Evolutionary conservation across 2,329 filamentous ascomycete genomes (phyloP), one percentile per base, ranked within the genome.

Genomic region (Teratosphaeria zuluensis): DNA sequence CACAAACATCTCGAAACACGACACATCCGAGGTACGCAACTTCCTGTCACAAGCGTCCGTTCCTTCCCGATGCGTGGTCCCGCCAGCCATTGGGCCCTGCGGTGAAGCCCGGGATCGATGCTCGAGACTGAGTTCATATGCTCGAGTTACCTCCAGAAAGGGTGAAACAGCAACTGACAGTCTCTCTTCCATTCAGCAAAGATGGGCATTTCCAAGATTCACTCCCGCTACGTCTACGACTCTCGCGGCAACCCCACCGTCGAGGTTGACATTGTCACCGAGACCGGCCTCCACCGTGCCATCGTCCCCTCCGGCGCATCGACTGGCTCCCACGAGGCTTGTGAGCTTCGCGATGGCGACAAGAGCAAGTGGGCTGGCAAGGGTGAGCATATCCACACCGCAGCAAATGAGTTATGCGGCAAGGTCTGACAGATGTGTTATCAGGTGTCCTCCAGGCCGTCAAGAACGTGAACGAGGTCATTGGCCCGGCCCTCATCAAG

Each of bases 171-270:
- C 42, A 19, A 48, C 16, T 48, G n/a, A 48, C 42, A 48, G n/a
- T 21, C n/a, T 30, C 6, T 5, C 19, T 6, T 21, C 7, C 42
- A 48, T 5, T 8, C 9, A 61, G 58, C 60, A 78, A 92, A 75
- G 68, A 99, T 99, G 94, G 81, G 89, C 67, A 80, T 80, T 73
- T 74, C 74, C 68, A 80, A 80, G 75, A 80, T 80, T 71, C 78
- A 80, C 76, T 77, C 78, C 65, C 78, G 94, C 75, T 92, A 88
- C 74, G 91, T 99, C 82, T 99, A 80, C 85, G 94, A 99, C 85
- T 97, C 94, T 77, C 92, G 94, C 69, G 85, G 85, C 76, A 99
- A 99, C 87, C 94, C 94, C 73, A 99, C 94, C 75, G 92, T 96
- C 74, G 92, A 97, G 84, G 92, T 97, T 72, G 92, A 96, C 76